Evolutionary conservation across 306 rosid species (phyloP).

Genomic region (Oxytropis ochrocephala): DNA sequence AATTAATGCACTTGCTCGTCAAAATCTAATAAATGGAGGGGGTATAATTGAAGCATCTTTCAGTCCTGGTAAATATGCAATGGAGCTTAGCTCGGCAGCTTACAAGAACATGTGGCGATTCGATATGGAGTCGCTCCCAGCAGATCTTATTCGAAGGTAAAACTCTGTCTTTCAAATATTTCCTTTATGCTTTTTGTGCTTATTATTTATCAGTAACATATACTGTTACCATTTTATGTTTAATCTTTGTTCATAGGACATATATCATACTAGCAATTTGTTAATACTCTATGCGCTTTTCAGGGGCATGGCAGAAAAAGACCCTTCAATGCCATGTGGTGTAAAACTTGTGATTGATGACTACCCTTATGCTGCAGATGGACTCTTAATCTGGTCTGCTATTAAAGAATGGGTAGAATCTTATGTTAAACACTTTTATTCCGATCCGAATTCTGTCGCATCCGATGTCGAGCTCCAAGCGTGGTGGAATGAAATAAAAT

Average conservation of each 20-base stretch:
- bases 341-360: conserved; percentile 78
- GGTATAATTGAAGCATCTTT: conserved; percentile 86
- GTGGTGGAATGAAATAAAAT: conserved; percentile 91
- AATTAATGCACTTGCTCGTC: conserved; percentile 86
- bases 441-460: conserved; percentile 47
- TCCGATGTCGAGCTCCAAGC: conserved; percentile 76
- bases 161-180: not conserved
- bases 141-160: conserved; percentile 89
- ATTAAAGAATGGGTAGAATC: conserved; percentile 85
- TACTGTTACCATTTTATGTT: not conserved
- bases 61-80: conserved; percentile 80
- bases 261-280: not conserved
- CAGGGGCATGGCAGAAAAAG: conserved; percentile 96
- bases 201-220: not conserved
- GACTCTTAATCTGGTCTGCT: conserved; percentile 93
- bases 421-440: conserved; percentile 64
- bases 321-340: conserved; percentile 68
- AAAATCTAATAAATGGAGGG: conserved; percentile 82
- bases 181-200: not conserved
- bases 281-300: conserved; percentile 7
- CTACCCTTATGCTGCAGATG: conserved; percentile 95
- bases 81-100: conserved; percentile 91
- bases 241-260: not conserved
- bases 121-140: conserved; percentile 88
- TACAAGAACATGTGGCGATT: conserved; percentile 77